A percentile compares a stretch with the other conserved stretches of the same genome.
These are phyloP conservation scores for Penicillium sp. DNA, from an alignment of 2,329 filamentous ascomycete genomes.

Conservation along the genomic window DNA sequence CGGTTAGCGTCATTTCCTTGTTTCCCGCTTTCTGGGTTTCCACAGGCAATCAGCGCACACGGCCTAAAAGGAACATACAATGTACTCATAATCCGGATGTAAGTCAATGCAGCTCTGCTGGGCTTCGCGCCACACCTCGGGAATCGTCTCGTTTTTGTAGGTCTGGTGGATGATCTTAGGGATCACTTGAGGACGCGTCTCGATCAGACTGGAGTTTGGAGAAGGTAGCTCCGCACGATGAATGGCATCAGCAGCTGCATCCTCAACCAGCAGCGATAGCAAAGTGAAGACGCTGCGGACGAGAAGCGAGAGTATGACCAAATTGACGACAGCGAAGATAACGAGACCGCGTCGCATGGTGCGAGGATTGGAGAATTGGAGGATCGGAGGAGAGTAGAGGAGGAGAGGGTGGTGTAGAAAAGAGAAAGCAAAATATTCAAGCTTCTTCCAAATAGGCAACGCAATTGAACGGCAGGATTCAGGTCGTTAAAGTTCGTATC, in stretches of 20 bases:
- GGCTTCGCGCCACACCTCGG: constrained; percentile 58
- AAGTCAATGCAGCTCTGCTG: constrained; percentile 61
- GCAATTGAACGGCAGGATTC: too few relatives aligned
- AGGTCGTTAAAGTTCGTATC: background rate
- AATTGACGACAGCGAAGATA: constrained; percentile 60
- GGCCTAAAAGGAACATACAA: constrained; percentile 50
- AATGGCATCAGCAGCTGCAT: constrained; percentile 62
- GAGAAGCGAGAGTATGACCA: constrained; percentile 58
- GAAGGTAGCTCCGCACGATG: constrained; percentile 60
- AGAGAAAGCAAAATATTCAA: too few relatives aligned
- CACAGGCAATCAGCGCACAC: too few relatives aligned
- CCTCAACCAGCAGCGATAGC: constrained; percentile 62
- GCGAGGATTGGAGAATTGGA: constrained; percentile 11
- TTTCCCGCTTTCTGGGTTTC: background rate
- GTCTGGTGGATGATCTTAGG: constrained; percentile 75
- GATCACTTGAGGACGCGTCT: constrained; percentile 56
- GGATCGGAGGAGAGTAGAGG: too few relatives aligned
- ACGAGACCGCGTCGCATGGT: constrained; percentile 56
- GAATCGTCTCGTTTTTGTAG: constrained; percentile 65
- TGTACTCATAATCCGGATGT: constrained; percentile 69
- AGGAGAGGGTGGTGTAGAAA: too few relatives aligned
- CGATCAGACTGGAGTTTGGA: constrained; percentile 56
- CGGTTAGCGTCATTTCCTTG: constrained; percentile 18
- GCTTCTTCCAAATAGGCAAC: too few relatives aligned
- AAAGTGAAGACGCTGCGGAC: constrained; percentile 65